phyloP scores from a whole-genome alignment of 352 stramenopile species.

The Thalassiosira mediterranea region DNA sequence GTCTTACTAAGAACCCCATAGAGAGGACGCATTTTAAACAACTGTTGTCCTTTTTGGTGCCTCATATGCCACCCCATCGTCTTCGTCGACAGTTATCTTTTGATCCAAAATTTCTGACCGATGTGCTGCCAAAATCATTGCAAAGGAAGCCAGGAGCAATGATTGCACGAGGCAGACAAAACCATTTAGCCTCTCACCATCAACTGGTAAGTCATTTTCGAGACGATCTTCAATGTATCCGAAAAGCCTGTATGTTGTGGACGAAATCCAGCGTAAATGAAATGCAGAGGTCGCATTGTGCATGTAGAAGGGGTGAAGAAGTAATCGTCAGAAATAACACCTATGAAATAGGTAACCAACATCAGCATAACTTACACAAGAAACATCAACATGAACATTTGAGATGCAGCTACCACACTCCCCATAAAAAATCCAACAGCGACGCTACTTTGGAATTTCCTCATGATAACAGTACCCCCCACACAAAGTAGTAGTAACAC shows the following conservation, averaged over 20 bases:
- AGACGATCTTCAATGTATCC: constrained; percentile 75
- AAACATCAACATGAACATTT: constrained; percentile 83
- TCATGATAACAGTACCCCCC: constrained; percentile 84
- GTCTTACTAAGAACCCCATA: no score
- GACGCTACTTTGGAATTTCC: constrained; percentile 83
- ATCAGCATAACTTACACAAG: constrained; percentile 65
- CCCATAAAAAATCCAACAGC: constrained; percentile 84
- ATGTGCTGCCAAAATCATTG: constrained; percentile 74
- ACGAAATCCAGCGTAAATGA: background rate
- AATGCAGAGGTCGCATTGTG: no score
- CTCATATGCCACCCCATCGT: constrained; percentile 14
- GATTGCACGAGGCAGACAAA: constrained; percentile 73
- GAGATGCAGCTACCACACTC: constrained; percentile 69
- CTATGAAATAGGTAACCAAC: no score
- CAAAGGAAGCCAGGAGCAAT: constrained; percentile 76
- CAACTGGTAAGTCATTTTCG: constrained; percentile 41
- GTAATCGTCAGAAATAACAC: no score
- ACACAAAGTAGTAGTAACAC: constrained; percentile 73
- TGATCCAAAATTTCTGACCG: constrained; percentile 81
- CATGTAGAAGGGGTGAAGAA: no score
- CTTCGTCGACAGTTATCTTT: constrained; percentile 29
- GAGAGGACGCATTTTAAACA: constrained; percentile 24
- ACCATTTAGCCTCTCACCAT: constrained; percentile 65
- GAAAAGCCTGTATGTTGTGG: constrained; percentile 61
- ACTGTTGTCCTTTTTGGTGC: constrained; percentile 27